Conservation (phyloP, 352 stramenopile species). For the Pythium utonaiense region DNA sequence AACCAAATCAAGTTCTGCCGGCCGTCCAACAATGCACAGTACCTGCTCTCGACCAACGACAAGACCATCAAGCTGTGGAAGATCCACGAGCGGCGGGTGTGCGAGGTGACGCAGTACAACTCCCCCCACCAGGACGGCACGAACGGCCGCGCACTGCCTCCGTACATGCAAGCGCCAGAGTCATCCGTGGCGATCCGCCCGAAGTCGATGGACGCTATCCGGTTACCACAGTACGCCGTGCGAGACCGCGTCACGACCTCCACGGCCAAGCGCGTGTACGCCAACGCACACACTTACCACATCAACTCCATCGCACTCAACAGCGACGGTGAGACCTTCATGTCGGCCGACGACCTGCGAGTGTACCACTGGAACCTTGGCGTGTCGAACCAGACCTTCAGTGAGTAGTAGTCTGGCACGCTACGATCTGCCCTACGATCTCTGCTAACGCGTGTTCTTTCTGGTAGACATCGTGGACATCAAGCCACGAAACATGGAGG, state of each 20-base stretch:
- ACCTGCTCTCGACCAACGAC: conserved; percentile 95
- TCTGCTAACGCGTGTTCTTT: conserved; percentile 1
- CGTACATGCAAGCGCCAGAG: background rate
- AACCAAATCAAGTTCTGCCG: conserved; percentile 96
- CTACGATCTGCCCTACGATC: too few relatives aligned
- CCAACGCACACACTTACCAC: conserved; percentile 96
- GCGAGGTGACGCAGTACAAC: conserved; percentile 75
- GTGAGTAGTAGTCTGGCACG: too few relatives aligned
- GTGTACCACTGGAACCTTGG: conserved; percentile 96
- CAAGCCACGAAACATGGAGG: conserved; percentile 96
- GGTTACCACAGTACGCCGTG: conserved; percentile 48
- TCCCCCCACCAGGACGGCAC: conserved; percentile 25
- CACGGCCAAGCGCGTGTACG: conserved; percentile 83
- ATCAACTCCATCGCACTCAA: conserved; percentile 96
- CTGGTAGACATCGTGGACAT: conserved; percentile 93
- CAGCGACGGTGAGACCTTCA: conserved; percentile 94
- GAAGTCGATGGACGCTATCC: conserved; percentile 32
- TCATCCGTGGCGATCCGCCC: conserved; percentile 1
- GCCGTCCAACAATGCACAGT: conserved; percentile 86
- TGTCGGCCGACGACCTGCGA: conserved; percentile 94
- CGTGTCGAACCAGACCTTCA: conserved; percentile 88
- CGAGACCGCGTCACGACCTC: conserved; percentile 63
- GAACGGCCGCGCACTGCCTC: background rate
- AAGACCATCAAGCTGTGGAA: conserved; percentile 98
- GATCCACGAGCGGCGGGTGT: conserved; percentile 77